phyloP scores from a whole-genome alignment of 1,284 basidiomycete genomes.

The Ustilago vetiveriae region DNA sequence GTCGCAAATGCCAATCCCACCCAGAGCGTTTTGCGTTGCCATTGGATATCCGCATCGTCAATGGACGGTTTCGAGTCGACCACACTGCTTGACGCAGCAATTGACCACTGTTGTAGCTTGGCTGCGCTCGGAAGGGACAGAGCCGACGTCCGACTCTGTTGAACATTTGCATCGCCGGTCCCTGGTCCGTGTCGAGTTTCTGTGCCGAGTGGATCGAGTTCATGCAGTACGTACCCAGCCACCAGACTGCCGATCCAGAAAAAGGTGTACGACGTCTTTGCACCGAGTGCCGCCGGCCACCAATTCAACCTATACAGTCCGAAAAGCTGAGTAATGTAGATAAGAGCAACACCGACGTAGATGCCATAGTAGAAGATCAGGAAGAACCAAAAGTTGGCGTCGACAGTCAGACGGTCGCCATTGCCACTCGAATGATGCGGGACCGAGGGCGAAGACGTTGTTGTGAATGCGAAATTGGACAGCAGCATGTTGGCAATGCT shows the following conservation, averaged over 20 bases:
- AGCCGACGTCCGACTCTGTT: neutral
- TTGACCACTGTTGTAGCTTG: slow-evolving; percentile 17
- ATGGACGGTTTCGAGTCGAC: slow-evolving; percentile 21
- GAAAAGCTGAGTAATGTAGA: slow-evolving; percentile 73
- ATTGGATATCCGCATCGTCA: slow-evolving; percentile 68
- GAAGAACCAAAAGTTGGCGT: slow-evolving; percentile 66
- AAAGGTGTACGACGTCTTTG: slow-evolving; percentile 70
- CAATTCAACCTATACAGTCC: slow-evolving; percentile 70
- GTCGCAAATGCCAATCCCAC: slow-evolving; percentile 71
- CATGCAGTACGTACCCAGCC: slow-evolving; percentile 69
- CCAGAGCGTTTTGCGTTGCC: slow-evolving; percentile 73
- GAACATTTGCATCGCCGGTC: neutral
- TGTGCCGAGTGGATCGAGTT: slow-evolving; percentile 46
- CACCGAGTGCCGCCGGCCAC: slow-evolving; percentile 70
- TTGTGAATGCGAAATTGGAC: slow-evolving; percentile 7
- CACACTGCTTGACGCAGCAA: neutral
- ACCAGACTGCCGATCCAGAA: slow-evolving; percentile 70
- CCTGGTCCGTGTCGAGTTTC: slow-evolving; percentile 25
- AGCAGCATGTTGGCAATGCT: slow-evolving; percentile 11
- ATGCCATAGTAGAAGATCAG: slow-evolving; percentile 66
- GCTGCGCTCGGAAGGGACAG: slow-evolving; percentile 21
- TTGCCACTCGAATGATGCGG: slow-evolving; percentile 12
- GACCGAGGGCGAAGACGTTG: neutral
- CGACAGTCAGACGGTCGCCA: slow-evolving; percentile 39
- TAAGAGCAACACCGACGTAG: slow-evolving; percentile 68